Conservation (phyloP, 164 flowering plant species). For the Cinnamomum chago region DNA sequence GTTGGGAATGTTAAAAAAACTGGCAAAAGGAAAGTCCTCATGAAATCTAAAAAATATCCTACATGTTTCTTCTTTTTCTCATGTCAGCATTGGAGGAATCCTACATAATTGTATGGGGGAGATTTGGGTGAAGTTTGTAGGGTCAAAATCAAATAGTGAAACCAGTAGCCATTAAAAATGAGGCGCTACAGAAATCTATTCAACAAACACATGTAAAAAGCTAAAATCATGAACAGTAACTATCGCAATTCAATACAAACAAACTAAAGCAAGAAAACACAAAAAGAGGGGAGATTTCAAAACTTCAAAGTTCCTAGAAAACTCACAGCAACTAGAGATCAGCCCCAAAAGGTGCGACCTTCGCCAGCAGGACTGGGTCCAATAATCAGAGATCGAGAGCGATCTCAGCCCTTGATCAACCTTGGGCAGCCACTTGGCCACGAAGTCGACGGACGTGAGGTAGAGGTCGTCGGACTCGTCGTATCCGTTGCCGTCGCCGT, state of each 20-base stretch:
- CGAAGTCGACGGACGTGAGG: conserved; percentile 32
- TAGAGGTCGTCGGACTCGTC: conserved; percentile 47
- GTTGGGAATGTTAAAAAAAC: too few species aligned
- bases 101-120: too few species aligned
- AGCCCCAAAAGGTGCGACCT: conserved; percentile 25
- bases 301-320: background rate
- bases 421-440: conserved; percentile 35
- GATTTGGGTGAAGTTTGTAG: background rate
- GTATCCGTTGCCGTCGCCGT: conserved; percentile 31
- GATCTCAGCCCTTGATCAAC: conserved; percentile 22
- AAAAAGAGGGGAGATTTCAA: background rate
- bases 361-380: conserved; percentile 54
- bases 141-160: background rate
- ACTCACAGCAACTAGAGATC: conserved; percentile 41
- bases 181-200: too few species aligned
- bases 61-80: too few species aligned
- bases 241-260: too few species aligned
- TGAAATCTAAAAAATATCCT: too few species aligned
- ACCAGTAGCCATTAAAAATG: too few species aligned
- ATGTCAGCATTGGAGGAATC: too few species aligned
- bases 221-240: too few species aligned
- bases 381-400: conserved; percentile 38
- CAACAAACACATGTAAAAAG: too few species aligned
- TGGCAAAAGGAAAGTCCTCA: too few species aligned
- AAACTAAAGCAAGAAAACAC: background rate